Base-by-base conservation (phyloP, 352 stramenopile species). In the Phytophthora brassicae region DNA sequence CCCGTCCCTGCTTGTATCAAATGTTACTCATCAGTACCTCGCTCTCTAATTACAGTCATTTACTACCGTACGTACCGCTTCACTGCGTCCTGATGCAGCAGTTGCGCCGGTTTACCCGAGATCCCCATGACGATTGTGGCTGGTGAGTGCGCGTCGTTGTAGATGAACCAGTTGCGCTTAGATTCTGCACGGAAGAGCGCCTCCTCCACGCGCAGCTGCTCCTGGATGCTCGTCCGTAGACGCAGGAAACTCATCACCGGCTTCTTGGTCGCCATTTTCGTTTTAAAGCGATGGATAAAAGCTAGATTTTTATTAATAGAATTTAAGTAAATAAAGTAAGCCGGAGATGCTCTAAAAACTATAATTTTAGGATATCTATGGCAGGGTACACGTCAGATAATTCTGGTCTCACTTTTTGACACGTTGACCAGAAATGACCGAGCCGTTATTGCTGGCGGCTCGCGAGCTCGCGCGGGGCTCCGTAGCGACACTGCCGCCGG, bases 91-190 rank as follows among this genome's bases (percentile, higher is more conserved):
- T 95, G 73, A 57, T 98, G 84, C 23, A 98, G 73, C 41, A 98
- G 66, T 49, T 89, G 66, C 17, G 97, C 81, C 14, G 92, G 87
- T 66, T 99, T 99, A 29, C 96, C 96, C 24, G 90, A 95, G 59
- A 99, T 98, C 45, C 96, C 96, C 81, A 99, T 91, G 66, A 99
- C 90, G 53, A 99, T 94, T 5, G 88, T 91, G 51, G 86, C 75
- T 19, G 72, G 68, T 39, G 71, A 63, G 60, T 84, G 89, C 23
- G 79, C 64, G 42, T 89, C 77, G 45, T 94, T 90, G 70, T 78
- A 85, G 59, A 92, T 84, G 60, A 92, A 94, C 77, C 89, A 94
- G 68, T 94, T 87, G 33, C 86, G 68, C 60, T 76, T 35, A 29
- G 75, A 81, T 43, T 97, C 90, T 35, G 95, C 84, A 36, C 94